phyloP scores from a whole-genome alignment of 2,329 filamentous ascomycete species.

The Paecilomyces variotii region DNA sequence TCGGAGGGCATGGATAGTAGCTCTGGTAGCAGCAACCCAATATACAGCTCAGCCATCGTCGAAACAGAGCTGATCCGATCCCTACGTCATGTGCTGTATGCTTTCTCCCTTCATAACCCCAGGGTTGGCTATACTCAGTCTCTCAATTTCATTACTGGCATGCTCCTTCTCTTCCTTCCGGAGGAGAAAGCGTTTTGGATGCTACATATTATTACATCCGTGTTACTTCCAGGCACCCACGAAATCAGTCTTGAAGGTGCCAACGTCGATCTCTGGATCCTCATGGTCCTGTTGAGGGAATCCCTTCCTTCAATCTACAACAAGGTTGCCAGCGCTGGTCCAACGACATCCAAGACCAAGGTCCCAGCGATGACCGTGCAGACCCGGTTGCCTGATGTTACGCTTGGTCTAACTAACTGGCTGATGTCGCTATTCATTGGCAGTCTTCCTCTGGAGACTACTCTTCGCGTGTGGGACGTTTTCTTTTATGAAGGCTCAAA shows the following conservation, averaged over 20 bases:
- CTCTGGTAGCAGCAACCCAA: slow-evolving; percentile 29
- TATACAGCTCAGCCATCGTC: slow-evolving; percentile 28
- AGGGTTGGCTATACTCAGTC: slow-evolving; percentile 93
- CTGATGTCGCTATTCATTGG: slow-evolving; percentile 97
- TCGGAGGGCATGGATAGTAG: slow-evolving; percentile 9
- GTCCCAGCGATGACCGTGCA: slow-evolving; percentile 35
- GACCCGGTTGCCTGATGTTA: slow-evolving; percentile 72
- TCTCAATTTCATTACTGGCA: slow-evolving; percentile 85
- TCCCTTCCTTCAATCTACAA: slow-evolving; percentile 76
- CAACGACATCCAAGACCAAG: slow-evolving; percentile 27
- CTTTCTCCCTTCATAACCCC: slow-evolving; percentile 85
- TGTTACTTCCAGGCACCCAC: slow-evolving; percentile 85
- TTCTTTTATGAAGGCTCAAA: slow-evolving; percentile 95
- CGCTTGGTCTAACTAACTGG: slow-evolving; percentile 88
- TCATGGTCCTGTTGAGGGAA: slow-evolving; percentile 81
- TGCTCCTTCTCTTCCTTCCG: slow-evolving; percentile 80
- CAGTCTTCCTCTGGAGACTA: slow-evolving; percentile 83
- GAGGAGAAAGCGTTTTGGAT: slow-evolving; percentile 92
- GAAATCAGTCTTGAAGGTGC: slow-evolving; percentile 83
- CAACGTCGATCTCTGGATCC: slow-evolving; percentile 86
- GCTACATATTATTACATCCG: slow-evolving; percentile 81
- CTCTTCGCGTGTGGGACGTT: slow-evolving; percentile 86
- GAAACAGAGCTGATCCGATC: slow-evolving; percentile 76
- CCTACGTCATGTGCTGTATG: slow-evolving; percentile 75
- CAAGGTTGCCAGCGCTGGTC: slow-evolving; percentile 70